Base-by-base conservation (phyloP, 371 early-diverging fungal species). In the Batkoa obscura region DNA sequence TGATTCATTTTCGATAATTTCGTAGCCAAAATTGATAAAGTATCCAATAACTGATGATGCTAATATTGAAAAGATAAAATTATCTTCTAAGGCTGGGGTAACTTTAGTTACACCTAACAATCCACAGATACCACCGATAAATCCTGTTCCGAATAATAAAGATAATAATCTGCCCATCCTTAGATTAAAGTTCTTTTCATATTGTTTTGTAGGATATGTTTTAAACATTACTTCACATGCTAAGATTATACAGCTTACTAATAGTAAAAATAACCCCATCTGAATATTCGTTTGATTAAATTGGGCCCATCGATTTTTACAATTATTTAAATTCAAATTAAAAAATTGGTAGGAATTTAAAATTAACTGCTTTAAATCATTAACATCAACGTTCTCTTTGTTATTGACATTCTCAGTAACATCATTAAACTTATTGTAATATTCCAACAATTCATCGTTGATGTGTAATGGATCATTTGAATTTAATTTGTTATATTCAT, bases 281-380 rank as follows among this genome's bases (percentile, higher is more conserved):
- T 64, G 51, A 72, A 89, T 86, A 30, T 72, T 67, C 0, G 68
- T 69, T 0, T 79, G 67, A 50, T 94, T 90, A 62, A 96, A 96
- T 37, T 88, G 86, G 3, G 94, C 90, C 94, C 96, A 96, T 43
- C 86, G 77, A 17, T 75, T 67, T 12, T 88, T 78, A 55, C 87
- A 81, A 23, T 78, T 76, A 9, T 74, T 70, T 32, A 94, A 69
- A 23, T 23, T 23, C 23, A 23, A 23, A 23, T 23, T 23, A 23
- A 23, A 23, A 23, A 23, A 23, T 23, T 23, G 23, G 23, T 23
- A 23, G 23, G 23, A 23, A 23, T 23, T 23, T 23, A 23, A 23
- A 23, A 23, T 23, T 23, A 23, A 23, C 23, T 23, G 23, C 23
- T 23, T 23, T 23, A 23, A 23, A 23, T 23, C 23, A 23, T 23